A percentile compares a stretch with the other conserved stretches of the same genome.
Conservation (phyloP, 2,329 filamentous ascomycete genomes). For the Exophiala lecanii-corni region DNA sequence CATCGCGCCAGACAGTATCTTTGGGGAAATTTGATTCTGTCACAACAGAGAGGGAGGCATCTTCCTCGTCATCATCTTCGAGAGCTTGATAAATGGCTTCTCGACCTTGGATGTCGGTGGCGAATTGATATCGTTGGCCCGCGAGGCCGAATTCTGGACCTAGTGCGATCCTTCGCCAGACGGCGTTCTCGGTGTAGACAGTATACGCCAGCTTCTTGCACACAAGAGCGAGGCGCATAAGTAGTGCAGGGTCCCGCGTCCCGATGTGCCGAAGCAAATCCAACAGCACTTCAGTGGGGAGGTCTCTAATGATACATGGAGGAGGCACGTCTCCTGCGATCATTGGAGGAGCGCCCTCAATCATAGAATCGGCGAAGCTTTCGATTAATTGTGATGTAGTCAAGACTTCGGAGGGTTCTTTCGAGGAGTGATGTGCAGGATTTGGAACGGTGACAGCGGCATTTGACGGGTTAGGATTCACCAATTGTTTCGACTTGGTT, state of each 20-base stretch:
- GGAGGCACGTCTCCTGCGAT: constrained; percentile 68
- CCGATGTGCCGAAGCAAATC: constrained; percentile 75
- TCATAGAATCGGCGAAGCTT: constrained; percentile 66
- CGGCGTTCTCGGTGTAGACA: constrained; percentile 73
- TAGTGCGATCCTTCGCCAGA: constrained; percentile 76
- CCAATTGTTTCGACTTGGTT: constrained; percentile 47
- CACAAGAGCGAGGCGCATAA: constrained; percentile 69
- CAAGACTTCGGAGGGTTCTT: constrained; percentile 39
- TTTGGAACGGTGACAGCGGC: constrained; percentile 49
- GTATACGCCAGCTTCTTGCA: constrained; percentile 86
- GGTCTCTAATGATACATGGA: constrained; percentile 70
- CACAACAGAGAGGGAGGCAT: constrained; percentile 25
- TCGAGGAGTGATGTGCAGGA: constrained; percentile 54
- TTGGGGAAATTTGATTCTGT: constrained; percentile 23
- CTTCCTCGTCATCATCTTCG: constrained; percentile 30
- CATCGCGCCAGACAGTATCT: constrained; percentile 49
- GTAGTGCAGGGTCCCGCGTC: constrained; percentile 68
- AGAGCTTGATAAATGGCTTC: constrained; percentile 18
- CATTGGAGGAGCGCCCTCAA: constrained; percentile 61
- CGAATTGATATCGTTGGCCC: constrained; percentile 77
- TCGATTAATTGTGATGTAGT: constrained; percentile 65
- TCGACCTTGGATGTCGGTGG: constrained; percentile 53
- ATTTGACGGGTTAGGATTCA: constrained; percentile 44
- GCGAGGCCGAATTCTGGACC: constrained; percentile 70
- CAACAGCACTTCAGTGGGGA: constrained; percentile 80